Percentiles rank a stretch among this genome's conserved stretches.
Evolutionary conservation across 208 protist species (phyloP).

Genomic region (Naegleria lovaniensis): DNA sequence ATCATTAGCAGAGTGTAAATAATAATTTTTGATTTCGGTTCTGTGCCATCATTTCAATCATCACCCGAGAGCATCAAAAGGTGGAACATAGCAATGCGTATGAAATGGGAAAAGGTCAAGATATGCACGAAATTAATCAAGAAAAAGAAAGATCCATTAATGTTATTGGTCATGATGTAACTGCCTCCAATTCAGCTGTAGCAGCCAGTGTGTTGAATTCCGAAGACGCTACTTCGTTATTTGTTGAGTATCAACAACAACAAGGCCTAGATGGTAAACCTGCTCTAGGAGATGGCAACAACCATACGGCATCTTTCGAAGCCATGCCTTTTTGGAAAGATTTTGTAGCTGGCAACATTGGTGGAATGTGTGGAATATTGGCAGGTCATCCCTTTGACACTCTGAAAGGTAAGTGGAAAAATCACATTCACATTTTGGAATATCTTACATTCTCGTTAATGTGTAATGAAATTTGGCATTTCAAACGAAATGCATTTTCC

Average conservation of each 20-base stretch:
- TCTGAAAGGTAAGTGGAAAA: not conserved
- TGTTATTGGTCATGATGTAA: not conserved
- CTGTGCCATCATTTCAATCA: no score
- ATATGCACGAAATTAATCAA: not conserved
- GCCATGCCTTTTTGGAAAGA: slow-evolving; percentile 4
- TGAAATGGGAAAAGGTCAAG: not conserved
- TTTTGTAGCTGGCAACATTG: slow-evolving; percentile 18
- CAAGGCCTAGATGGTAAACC: no score
- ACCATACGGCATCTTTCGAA: not conserved
- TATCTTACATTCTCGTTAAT: no score
- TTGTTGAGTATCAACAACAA: no score
- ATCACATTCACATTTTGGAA: not conserved
- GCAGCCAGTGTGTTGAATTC: not conserved
- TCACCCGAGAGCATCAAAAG: no score
- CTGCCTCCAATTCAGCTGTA: not conserved
- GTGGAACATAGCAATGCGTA: not conserved
- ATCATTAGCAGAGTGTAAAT: no score
- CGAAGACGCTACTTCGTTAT: not conserved
- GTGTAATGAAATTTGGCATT: no score
- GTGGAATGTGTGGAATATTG: slow-evolving; percentile 16
- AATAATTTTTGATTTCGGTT: no score
- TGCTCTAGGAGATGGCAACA: not conserved
- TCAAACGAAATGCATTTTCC: no score
- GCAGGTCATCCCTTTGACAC: slow-evolving; percentile 23
- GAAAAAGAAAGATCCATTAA: not conserved